Evolutionary conservation across 2,329 filamentous ascomycete species (phyloP).

Genomic region (Aspergillus sp.): DNA sequence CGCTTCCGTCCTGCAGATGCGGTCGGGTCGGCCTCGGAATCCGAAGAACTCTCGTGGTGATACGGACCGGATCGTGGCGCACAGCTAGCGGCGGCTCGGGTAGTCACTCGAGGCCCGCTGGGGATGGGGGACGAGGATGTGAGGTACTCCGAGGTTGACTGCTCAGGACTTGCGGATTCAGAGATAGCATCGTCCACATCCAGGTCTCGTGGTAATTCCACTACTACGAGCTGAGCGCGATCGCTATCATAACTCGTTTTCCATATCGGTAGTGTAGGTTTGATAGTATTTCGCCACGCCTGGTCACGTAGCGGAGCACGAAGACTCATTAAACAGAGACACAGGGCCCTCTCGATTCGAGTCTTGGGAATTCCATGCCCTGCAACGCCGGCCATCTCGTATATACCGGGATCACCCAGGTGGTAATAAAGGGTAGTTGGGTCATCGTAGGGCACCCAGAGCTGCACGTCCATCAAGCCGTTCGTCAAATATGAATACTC

Average conservation of each 20-base stretch:
- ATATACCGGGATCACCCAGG: constrained; percentile 25
- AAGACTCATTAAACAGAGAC: constrained; percentile 29
- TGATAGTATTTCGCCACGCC: constrained; percentile 26
- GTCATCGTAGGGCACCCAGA: constrained; percentile 26
- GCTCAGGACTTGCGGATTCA: constrained; percentile 1
- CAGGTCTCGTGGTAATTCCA: constrained; percentile 19
- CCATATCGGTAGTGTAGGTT: constrained; percentile 22
- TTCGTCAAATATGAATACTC: constrained; percentile 26
- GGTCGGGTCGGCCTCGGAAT: background rate
- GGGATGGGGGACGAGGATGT: constrained; percentile 16
- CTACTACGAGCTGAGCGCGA: constrained; percentile 22
- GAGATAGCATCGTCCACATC: constrained; percentile 17
- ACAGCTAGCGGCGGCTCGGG: constrained; percentile 15
- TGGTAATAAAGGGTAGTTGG: constrained; percentile 30
- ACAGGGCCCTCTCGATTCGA: constrained; percentile 24
- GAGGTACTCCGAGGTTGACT: constrained; percentile 18
- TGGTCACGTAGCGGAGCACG: constrained; percentile 22
- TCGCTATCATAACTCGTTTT: constrained; percentile 22
- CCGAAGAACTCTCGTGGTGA: constrained; percentile 14
- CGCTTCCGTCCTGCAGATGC: constrained; percentile 2
- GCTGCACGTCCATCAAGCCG: constrained; percentile 22
- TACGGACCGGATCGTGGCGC: constrained; percentile 16
- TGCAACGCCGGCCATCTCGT: constrained; percentile 12
- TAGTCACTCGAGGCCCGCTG: constrained; percentile 11
- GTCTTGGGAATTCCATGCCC: constrained; percentile 15